phyloP scores from a whole-genome alignment of 768 basidiomycete species.

The Lactarius vividus region DNA sequence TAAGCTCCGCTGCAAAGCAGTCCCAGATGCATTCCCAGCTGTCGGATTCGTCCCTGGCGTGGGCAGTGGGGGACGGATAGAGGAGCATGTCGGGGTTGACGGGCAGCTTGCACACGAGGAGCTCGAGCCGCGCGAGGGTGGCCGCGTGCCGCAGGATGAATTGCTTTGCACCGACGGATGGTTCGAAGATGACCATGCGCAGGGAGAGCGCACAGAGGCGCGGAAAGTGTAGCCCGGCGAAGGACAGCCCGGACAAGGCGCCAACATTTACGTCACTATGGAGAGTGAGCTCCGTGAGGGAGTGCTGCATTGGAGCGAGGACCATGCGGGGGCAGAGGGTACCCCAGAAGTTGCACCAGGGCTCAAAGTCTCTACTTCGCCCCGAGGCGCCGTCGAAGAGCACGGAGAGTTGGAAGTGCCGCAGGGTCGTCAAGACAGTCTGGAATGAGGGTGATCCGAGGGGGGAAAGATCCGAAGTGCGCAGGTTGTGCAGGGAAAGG shows the following conservation, averaged over 20 bases:
- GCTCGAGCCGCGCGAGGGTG: neutral
- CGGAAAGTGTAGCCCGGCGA: neutral
- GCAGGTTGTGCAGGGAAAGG: neutral
- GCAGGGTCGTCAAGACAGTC: neutral
- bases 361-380: no score
- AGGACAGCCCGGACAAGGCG: neutral
- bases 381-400: neutral
- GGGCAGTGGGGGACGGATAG: no score
- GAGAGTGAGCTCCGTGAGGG: neutral
- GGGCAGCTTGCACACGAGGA: neutral
- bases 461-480: no score
- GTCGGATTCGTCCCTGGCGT: no score
- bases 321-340: neutral
- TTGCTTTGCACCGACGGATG: neutral
- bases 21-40: neutral
- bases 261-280: neutral
- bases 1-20: neutral
- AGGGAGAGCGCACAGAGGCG: slow-evolving; percentile 1
- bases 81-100: no score
- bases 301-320: neutral
- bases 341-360: neutral
- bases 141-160: neutral
- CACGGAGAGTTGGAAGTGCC: neutral
- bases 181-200: neutral
- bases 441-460: neutral